Base-by-base conservation (phyloP, 2,329 filamentous ascomycete genomes). In the Diplodia sapinea region DNA sequence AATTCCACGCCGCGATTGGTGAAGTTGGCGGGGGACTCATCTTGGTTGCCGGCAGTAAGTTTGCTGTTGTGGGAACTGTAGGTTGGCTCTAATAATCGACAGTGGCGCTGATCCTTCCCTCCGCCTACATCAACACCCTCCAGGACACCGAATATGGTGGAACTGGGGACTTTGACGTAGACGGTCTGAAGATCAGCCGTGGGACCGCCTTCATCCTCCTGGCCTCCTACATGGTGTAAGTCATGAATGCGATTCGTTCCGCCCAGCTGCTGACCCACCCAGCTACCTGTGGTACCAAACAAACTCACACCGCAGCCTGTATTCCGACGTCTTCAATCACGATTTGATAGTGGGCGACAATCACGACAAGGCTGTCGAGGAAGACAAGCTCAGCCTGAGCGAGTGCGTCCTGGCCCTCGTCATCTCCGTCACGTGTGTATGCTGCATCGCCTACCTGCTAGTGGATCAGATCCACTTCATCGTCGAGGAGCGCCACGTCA, bases 11-110 rank as follows among this genome's bases (percentile, higher is more conserved):
- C 68, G 88, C 89, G 3, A 86, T 96, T 66, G 91, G 89, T 70
- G 92, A 96, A 78, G 90, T 91, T 7, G 92, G 92, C n/a, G 91
- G 87, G 56, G 91, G 91, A 1, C 78, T 96, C 54, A 82, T 96
- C 20, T 82, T 96, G 64, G 92, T 92, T 67, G 91, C 92, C 80
- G 91, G 87, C 70, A 91, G 87, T 75, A 74, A 36, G 77, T 74
- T 26, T 26, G 23, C 23, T 26, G 23, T 26, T 26, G 2, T 26
- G 23, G 23, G 23, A 26, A 26, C 23, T 26, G 23, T 26, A 26
- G 23, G 23, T 15, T 29, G 23, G 6, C 17, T 43, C 38, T 59
- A 12, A 59, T 13, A n/a, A 20, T 23, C 12, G 33, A 17, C 79
- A 80, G 79, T 84, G 75, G 82, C 80, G 56, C 76, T 85, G 49